Conservation (phyloP, 495 filamentous ascomycete genomes). For the Geopyxis carbonaria region DNA sequence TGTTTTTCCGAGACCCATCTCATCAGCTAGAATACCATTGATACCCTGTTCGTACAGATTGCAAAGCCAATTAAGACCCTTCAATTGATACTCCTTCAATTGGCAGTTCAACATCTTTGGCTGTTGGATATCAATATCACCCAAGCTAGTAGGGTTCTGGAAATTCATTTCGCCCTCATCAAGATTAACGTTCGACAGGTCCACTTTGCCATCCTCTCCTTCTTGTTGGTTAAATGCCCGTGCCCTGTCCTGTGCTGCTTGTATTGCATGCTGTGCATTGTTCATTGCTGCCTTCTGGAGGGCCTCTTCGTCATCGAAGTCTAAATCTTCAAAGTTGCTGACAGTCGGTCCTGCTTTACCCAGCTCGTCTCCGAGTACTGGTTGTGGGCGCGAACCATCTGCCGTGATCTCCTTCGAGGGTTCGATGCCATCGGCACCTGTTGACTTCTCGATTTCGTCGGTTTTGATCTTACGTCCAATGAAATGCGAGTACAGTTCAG, state of each 20-base stretch:
- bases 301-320: constrained; percentile 86
- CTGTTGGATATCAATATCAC: constrained; percentile 82
- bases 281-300: constrained; percentile 73
- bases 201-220: constrained; percentile 32
- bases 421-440: constrained; percentile 56
- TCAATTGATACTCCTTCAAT: constrained; percentile 95
- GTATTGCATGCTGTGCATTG: constrained; percentile 90
- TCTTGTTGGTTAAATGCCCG: constrained; percentile 71
- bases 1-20: constrained; percentile 99
- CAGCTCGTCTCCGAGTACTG: constrained; percentile 25
- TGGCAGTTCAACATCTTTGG: constrained; percentile 85
- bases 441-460: constrained; percentile 71
- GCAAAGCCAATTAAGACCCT: constrained; percentile 97
- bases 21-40: constrained; percentile 96
- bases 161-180: constrained; percentile 96
- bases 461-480: constrained; percentile 99
- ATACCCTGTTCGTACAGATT: constrained; percentile 98
- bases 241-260: constrained; percentile 83
- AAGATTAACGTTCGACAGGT: constrained; percentile 33
- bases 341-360: constrained; percentile 47
- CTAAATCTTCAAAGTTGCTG: constrained; percentile 81
- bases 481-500: constrained; percentile 97
- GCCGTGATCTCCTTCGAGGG: constrained; percentile 30
- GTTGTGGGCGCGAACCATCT: constrained; percentile 5
- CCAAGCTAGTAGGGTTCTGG: constrained; percentile 91